phyloP scores from a whole-genome alignment of 768 basidiomycete genomes.

The Agrocybe praecox region DNA sequence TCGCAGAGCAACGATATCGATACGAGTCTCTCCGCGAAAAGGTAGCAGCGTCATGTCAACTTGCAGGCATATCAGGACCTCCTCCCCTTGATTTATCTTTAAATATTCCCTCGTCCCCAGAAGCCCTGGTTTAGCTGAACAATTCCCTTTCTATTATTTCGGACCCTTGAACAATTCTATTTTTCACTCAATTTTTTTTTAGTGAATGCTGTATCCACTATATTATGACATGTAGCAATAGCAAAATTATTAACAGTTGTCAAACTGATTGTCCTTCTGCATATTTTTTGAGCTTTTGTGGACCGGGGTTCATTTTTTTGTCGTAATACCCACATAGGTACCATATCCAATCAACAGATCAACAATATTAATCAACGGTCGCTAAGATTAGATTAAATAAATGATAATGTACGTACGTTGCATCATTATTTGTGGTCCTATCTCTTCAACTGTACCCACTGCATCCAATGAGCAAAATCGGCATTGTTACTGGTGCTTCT shows the following conservation, averaged over 20 bases:
- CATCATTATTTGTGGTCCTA: too few species aligned
- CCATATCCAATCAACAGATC: too few species aligned
- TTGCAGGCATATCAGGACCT: conserved; percentile 49
- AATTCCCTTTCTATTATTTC: neutral
- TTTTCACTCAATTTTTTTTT: neutral
- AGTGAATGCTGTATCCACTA: conserved; percentile 1
- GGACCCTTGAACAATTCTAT: neutral
- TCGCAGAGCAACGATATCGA: conserved; percentile 52
- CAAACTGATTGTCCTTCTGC: too few species aligned
- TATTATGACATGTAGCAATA: neutral
- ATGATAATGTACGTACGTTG: too few species aligned
- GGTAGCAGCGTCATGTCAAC: conserved; percentile 46
- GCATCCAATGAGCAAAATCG: conserved; percentile 21
- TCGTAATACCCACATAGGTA: too few species aligned
- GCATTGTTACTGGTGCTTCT: conserved; percentile 49
- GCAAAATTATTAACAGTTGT: too few species aligned
- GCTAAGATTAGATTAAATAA: too few species aligned
- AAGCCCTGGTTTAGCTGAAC: conserved; percentile 25
- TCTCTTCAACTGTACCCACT: neutral
- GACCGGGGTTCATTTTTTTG: too few species aligned
- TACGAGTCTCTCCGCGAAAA: conserved; percentile 49
- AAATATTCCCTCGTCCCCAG: conserved; percentile 26
- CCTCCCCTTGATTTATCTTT: conserved; percentile 39
- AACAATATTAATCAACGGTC: too few species aligned
- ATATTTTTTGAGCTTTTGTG: too few species aligned